These are phyloP conservation scores for Fusarium sp. DNA, from an alignment of 2,329 filamentous ascomycete species.

Conservation along the genomic window DNA sequence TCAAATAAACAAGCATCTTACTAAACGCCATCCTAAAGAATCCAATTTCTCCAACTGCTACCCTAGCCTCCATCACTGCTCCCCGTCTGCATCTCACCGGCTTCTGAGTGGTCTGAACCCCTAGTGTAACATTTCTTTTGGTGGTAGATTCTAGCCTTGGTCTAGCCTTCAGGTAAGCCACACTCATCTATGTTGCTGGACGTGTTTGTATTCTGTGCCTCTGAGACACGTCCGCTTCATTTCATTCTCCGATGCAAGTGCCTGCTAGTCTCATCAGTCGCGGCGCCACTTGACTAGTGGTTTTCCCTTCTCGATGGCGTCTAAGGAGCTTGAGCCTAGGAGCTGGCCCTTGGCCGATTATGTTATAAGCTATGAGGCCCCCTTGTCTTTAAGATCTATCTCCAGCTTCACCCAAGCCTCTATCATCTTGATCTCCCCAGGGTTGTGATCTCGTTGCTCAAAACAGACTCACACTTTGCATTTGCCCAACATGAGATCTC, in stretches of 20 bases:
- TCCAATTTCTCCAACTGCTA: constrained; percentile 30
- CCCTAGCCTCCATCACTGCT: constrained; percentile 3
- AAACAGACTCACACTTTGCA: constrained; percentile 4
- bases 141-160: constrained; percentile 28
- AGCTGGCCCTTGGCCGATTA: constrained; percentile 28
- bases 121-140: constrained; percentile 38
- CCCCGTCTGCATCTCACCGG: constrained; percentile 7
- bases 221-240: constrained; percentile 42
- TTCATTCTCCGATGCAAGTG: constrained; percentile 39
- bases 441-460: constrained; percentile 22
- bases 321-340: constrained; percentile 18
- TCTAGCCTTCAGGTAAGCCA: constrained; percentile 40
- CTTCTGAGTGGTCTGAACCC: constrained; percentile 9
- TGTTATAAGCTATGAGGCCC: constrained; percentile 41
- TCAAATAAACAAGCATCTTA: constrained; percentile 16
- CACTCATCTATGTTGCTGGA: constrained; percentile 18
- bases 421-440: constrained; percentile 22
- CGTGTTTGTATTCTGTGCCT: constrained; percentile 19
- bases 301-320: constrained; percentile 36
- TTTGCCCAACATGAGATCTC: constrained; percentile 41
- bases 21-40: constrained; percentile 32
- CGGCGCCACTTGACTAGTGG: constrained; percentile 42
- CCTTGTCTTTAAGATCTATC: constrained; percentile 14
- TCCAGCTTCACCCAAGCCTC: constrained; percentile 19
- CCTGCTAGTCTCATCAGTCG: constrained; percentile 35